Base-by-base conservation (phyloP, 2,329 filamentous ascomycete species). In the Corynespora cassiicola region DNA sequence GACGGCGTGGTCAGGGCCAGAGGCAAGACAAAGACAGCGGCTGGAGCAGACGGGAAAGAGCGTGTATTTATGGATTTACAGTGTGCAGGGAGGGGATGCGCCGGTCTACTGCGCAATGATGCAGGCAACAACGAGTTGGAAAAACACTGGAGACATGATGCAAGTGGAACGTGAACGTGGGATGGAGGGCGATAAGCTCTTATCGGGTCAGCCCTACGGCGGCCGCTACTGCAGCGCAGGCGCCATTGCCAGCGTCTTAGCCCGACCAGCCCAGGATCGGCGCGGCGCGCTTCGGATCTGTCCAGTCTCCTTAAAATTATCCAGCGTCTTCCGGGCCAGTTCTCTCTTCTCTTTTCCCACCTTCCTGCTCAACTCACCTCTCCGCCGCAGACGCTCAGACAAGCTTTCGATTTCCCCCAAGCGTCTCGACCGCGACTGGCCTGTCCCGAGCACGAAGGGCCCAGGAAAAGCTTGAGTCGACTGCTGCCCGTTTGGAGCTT, bases 151-250 rank as follows among this genome's bases (percentile, higher is more conserved):
- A n/a, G 11, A 15, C n/a, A 26, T 18, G 29, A 19, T 29, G 12
- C 11, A 11, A 31, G 12, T 32, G 21, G 32, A 15, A 23, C n/a
- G n/a, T n/a, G n/a, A n/a, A 31, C 7, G 20, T 8, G 7, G 5
- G 21, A 34, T 36, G 18, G n/a, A 35, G 11, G 29, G 33, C 37
- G 50, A 56, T 56, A 49, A 47, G 45, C 31, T 38, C 35, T 37
- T 39, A 45, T 39, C 38, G 30, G n/a, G 21, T 30, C 41, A 47
- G 45, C 42, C 48, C 31, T 49, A 31, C 25, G 15, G 18, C 57
- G 58, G 56, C 24, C 48, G 51, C 58, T 61, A 61, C 49, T 50
- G 55, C 50, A 50, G 28, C 14, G 14, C 32, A 28, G 36, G n/a
- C n/a, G n/a, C n/a, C n/a, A n/a, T n/a, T n/a, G n/a, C n/a, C n/a